These are phyloP conservation scores for Sesbania bispinosa DNA, from an alignment of 306 rosid genomes.

Conservation along the genomic window DNA sequence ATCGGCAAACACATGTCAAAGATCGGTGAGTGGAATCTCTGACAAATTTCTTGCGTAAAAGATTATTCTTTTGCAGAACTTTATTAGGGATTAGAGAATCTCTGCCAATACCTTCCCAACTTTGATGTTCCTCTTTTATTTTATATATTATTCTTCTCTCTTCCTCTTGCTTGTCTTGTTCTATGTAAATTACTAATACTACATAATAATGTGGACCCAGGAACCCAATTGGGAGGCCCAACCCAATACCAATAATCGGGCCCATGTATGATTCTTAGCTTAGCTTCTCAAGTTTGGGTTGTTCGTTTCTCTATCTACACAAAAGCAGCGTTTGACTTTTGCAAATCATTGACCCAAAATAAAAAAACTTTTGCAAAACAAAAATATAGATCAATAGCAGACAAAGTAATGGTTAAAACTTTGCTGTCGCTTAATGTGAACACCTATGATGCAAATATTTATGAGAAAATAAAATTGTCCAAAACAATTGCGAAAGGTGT, in stretches of 20 bases:
- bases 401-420: not conserved
- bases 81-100: conserved; percentile 37
- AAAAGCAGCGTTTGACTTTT: not conserved
- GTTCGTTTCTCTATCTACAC: not conserved
- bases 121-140: not conserved
- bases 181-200: not conserved
- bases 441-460: not conserved
- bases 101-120: conserved; percentile 2
- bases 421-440: not conserved
- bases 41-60: conserved; percentile 31
- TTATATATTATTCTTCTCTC: not conserved
- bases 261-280: not conserved
- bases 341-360: too few relatives aligned
- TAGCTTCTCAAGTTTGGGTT: not conserved
- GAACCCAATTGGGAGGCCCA: conserved; percentile 14
- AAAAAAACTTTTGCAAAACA: not conserved
- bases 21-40: conserved; percentile 26
- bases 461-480: not conserved
- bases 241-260: not conserved
- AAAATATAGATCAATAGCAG: too few relatives aligned
- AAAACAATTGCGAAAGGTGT: too few relatives aligned
- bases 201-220: not conserved
- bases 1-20: conserved; percentile 14
- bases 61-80: conserved; percentile 30
- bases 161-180: not conserved